These are phyloP conservation scores for Alternaria sp. DNA, from an alignment of 2,329 filamentous ascomycete species.

Conservation along the genomic window DNA sequence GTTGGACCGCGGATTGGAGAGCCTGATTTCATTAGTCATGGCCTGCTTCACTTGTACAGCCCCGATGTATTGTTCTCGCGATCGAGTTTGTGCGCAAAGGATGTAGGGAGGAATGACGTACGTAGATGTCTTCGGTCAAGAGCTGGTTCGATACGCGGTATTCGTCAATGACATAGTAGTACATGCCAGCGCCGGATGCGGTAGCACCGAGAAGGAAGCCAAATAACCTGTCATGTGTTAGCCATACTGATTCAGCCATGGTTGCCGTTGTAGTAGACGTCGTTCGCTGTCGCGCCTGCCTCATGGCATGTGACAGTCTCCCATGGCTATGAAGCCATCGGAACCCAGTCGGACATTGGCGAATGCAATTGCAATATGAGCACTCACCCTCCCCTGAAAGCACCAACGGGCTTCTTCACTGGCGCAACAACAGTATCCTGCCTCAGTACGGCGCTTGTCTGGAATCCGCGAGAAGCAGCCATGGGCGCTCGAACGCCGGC, in stretches of 20 bases:
- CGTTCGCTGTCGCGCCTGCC: background rate
- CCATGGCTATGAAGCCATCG: background rate
- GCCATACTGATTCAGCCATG: background rate
- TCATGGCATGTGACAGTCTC: background rate
- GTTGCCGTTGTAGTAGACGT: background rate
- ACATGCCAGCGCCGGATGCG: constrained; percentile 79
- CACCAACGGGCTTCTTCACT: constrained; percentile 70
- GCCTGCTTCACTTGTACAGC: background rate
- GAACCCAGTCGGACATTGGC: background rate
- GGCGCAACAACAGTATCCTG: constrained; percentile 50
- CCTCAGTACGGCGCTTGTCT: constrained; percentile 46
- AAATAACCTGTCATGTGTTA: constrained; percentile 68
- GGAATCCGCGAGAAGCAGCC: constrained; percentile 46
- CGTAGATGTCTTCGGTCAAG: constrained; percentile 93
- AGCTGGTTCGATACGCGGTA: constrained; percentile 94
- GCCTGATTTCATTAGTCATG: constrained; percentile 56
- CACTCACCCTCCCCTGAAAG: constrained; percentile 75
- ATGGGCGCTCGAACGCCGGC: constrained; percentile 27
- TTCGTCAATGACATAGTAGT: constrained; percentile 91
- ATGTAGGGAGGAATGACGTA: constrained; percentile 60
- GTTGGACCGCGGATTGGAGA: constrained; percentile 84
- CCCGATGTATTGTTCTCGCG: background rate
- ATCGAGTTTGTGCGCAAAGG: background rate
- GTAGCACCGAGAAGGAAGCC: constrained; percentile 89
- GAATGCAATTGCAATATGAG: background rate